Conservation (phyloP, 345 rosid genomes). For the Salix koriyanagi region DNA sequence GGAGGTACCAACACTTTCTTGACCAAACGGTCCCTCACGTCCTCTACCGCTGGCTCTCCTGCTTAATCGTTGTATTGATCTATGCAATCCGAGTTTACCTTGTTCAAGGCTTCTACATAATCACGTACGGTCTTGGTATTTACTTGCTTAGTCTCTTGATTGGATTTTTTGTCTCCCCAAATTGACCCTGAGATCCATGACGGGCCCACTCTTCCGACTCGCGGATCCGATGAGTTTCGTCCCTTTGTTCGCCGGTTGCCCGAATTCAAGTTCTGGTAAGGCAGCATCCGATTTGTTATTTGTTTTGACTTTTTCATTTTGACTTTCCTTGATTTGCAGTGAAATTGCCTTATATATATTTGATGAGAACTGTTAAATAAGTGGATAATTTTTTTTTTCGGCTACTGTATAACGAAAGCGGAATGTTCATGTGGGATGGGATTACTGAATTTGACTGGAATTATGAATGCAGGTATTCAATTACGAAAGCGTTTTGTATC, state of each 20-base stretch:
- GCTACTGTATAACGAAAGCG: not conserved
- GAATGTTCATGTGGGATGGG: not conserved
- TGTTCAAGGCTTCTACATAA: slow-evolving; percentile 80
- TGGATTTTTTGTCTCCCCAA: slow-evolving; percentile 85
- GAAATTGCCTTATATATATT: not conserved
- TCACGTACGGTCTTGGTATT: slow-evolving; percentile 86
- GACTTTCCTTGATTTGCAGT: not conserved
- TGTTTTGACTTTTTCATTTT: not conserved
- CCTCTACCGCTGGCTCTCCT: slow-evolving; percentile 53
- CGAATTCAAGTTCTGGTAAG: slow-evolving; percentile 84
- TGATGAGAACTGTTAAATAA: not conserved
- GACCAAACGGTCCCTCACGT: slow-evolving; percentile 27
- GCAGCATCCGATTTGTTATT: not conserved
- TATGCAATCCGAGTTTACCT: slow-evolving; percentile 74
- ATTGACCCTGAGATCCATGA: slow-evolving; percentile 74
- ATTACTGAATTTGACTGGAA: not conserved
- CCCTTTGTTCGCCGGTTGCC: slow-evolving; percentile 94
- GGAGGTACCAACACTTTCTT: slow-evolving; percentile 26
- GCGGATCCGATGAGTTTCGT: slow-evolving; percentile 85
- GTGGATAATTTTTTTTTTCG: not conserved
- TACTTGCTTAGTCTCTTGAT: slow-evolving; percentile 81
- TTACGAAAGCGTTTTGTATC: slow-evolving; percentile 63
- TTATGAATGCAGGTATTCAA: slow-evolving; percentile 50
- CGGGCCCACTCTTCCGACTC: slow-evolving; percentile 75
- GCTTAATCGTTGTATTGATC: slow-evolving; percentile 41